These are phyloP conservation scores for Trichoderma sp. DNA, from an alignment of 2,329 filamentous ascomycete genomes.

Conservation along the genomic window DNA sequence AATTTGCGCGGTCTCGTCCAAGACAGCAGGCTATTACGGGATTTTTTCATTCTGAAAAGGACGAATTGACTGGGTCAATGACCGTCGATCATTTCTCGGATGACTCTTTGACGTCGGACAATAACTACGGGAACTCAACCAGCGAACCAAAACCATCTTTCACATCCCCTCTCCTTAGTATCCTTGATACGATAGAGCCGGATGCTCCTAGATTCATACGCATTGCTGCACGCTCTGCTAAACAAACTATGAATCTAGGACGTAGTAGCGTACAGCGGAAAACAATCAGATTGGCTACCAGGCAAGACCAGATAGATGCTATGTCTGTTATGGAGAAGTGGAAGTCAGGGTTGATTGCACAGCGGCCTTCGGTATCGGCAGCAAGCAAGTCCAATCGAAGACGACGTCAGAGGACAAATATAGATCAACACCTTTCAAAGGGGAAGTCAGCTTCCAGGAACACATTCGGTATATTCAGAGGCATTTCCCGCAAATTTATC, in stretches of 20 bases:
- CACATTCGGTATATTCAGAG: neutral
- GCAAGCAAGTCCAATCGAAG: conserved; percentile 23
- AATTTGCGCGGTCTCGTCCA: conserved; percentile 25
- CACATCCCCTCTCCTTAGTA: conserved; percentile 51
- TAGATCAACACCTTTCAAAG: neutral
- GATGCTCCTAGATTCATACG: conserved; percentile 57
- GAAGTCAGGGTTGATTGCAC: conserved; percentile 53
- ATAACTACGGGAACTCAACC: neutral
- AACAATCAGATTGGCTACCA: conserved; percentile 58
- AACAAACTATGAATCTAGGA: conserved; percentile 47
- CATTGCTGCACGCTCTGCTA: conserved; percentile 59
- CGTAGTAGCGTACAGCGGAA: conserved; percentile 56
- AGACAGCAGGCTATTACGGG: conserved; percentile 37
- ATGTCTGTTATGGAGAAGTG: conserved; percentile 53
- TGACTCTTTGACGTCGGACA: neutral
- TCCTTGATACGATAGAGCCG: conserved; percentile 57
- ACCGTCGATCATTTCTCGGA: neutral
- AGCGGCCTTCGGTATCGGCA: conserved; percentile 36
- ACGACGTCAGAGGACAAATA: conserved; percentile 24
- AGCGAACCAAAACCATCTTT: conserved; percentile 21
- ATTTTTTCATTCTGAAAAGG: conserved; percentile 25
- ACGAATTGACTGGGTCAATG: neutral
- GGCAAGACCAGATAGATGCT: conserved; percentile 60
- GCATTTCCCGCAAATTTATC: conserved; percentile 30
- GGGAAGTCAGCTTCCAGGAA: neutral